phyloP scores from a whole-genome alignment of 306 rosid species.

The Castanea crenata region DNA sequence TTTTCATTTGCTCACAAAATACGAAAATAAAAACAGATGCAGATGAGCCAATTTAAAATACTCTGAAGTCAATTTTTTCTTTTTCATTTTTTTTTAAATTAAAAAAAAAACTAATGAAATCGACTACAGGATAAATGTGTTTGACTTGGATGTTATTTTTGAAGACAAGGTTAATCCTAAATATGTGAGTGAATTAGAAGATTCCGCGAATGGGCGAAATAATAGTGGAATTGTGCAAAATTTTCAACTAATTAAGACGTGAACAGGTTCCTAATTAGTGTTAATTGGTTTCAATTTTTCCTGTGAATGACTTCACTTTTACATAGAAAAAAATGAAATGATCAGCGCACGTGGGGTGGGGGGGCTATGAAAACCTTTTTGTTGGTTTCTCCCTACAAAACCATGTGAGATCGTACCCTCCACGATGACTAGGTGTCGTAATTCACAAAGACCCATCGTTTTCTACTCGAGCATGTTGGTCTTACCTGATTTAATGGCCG shows the following conservation, averaged over 20 bases:
- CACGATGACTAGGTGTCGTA: slow-evolving; percentile 29
- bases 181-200: no score
- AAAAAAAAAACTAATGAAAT: no score
- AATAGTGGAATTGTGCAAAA: background rate
- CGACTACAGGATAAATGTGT: no score
- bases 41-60: no score
- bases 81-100: no score
- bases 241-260: background rate
- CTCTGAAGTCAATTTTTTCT: no score
- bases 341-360: slow-evolving; percentile 42
- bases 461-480: slow-evolving; percentile 56
- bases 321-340: background rate
- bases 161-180: no score
- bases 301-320: background rate
- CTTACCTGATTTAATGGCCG: slow-evolving; percentile 29
- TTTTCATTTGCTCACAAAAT: no score
- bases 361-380: background rate
- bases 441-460: slow-evolving; percentile 37
- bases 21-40: no score
- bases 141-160: no score
- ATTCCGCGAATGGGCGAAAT: background rate
- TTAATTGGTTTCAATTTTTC: background rate
- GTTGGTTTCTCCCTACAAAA: slow-evolving; percentile 36
- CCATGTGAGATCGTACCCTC: slow-evolving; percentile 45
- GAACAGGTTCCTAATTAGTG: background rate